These are phyloP conservation scores for Maudiozyma humilis DNA, from an alignment of 1,139 yeast species.

Conservation along the genomic window DNA sequence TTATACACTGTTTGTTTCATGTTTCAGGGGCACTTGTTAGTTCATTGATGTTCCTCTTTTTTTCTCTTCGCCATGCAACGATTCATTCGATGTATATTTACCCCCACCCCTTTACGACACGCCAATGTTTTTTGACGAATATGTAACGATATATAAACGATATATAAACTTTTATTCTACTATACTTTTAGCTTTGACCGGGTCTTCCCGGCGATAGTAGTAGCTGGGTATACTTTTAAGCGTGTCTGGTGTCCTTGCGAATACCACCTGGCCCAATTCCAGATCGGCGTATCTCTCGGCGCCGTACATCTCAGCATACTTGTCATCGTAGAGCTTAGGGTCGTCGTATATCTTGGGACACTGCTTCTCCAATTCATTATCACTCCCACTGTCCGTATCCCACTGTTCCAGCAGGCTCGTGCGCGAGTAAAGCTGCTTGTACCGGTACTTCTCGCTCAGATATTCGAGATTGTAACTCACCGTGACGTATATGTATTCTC, in stretches of 20 bases:
- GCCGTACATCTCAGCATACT: background rate
- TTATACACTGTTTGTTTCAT: background rate
- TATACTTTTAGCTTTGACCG: background rate
- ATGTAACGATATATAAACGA: background rate
- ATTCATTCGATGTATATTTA: no score
- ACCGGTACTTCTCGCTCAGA: constrained; percentile 18
- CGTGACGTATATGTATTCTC: constrained; percentile 23
- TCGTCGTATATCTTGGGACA: background rate
- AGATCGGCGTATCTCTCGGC: background rate
- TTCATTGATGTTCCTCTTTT: no score
- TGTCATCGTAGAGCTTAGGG: background rate
- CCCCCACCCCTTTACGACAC: background rate
- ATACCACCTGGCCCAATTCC: constrained; percentile 5
- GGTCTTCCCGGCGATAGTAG: constrained; percentile 7
- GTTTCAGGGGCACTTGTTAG: no score
- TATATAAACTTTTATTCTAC: background rate
- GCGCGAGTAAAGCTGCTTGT: constrained; percentile 12
- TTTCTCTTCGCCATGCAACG: no score
- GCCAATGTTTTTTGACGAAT: background rate
- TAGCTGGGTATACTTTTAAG: constrained; percentile 12
- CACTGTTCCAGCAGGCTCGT: constrained; percentile 6
- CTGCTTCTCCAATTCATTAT: constrained; percentile 1
- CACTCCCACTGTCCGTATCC: background rate
- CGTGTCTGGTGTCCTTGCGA: constrained; percentile 9
- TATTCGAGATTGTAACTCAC: constrained; percentile 23